These are phyloP conservation scores for Microcos paniculata DNA, from an alignment of 345 rosid species.

Conservation along the genomic window DNA sequence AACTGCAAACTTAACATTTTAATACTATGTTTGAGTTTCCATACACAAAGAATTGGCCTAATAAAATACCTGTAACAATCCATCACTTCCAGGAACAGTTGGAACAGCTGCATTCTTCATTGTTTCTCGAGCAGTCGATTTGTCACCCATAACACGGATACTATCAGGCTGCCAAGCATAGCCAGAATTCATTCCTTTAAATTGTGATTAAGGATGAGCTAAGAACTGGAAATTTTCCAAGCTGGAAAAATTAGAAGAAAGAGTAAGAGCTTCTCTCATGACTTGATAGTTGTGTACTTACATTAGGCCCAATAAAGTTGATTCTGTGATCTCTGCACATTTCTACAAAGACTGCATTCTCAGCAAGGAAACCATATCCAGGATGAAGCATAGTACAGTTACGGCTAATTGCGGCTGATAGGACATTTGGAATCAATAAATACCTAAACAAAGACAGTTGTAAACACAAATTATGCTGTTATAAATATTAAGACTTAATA, in stretches of 20 bases:
- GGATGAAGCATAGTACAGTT: constrained; percentile 98
- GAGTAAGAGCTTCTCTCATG: background rate
- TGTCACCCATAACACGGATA: constrained; percentile 97
- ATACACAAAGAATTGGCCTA: constrained; percentile 9
- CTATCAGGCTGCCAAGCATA: constrained; percentile 79
- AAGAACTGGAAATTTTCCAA: background rate
- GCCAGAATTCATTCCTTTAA: constrained; percentile 1
- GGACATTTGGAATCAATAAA: constrained; percentile 80
- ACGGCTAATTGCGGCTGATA: constrained; percentile 90
- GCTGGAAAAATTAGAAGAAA: background rate
- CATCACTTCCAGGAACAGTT: constrained; percentile 98
- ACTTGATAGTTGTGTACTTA: constrained; percentile 32
- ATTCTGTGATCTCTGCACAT: constrained; percentile 95
- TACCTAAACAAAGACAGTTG: constrained; percentile 46
- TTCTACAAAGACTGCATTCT: constrained; percentile 92
- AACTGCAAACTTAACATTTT: background rate
- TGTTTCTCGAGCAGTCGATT: constrained; percentile 96
- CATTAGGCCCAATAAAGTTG: constrained; percentile 97
- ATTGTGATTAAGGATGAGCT: background rate
- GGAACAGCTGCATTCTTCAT: constrained; percentile 99
- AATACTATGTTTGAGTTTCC: background rate
- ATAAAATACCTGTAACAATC: constrained; percentile 68
- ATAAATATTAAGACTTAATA: background rate
- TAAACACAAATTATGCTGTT: background rate
- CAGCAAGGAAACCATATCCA: constrained; percentile 98